A percentile compares a stretch with the other conserved stretches of the same genome.
Conservation (phyloP, 2,329 filamentous ascomycete species). For the Sarocladiaceae sp. region DNA sequence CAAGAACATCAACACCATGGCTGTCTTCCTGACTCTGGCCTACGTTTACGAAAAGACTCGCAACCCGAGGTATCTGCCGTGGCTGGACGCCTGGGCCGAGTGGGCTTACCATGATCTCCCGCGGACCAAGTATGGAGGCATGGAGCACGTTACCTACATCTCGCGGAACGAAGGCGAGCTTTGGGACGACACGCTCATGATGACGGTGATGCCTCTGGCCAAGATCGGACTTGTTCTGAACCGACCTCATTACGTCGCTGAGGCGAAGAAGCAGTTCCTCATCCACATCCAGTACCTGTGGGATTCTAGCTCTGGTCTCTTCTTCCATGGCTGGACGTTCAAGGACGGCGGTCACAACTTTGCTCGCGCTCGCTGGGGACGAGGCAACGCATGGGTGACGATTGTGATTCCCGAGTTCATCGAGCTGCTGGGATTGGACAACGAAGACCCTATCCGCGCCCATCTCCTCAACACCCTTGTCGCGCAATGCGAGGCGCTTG, state of each 20-base stretch:
- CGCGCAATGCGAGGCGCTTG: slow-evolving; percentile 62
- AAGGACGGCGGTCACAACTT: slow-evolving; percentile 59
- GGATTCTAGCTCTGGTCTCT: slow-evolving; percentile 64
- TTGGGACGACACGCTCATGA: slow-evolving; percentile 85
- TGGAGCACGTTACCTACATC: slow-evolving; percentile 71
- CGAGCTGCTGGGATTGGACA: slow-evolving; percentile 59
- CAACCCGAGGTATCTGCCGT: slow-evolving; percentile 64
- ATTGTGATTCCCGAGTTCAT: slow-evolving; percentile 80
- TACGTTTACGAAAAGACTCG: slow-evolving; percentile 70
- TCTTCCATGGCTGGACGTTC: slow-evolving; percentile 80
- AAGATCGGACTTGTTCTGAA: slow-evolving; percentile 70
- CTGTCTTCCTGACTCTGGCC: slow-evolving; percentile 67
- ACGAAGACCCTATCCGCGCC: slow-evolving; percentile 56
- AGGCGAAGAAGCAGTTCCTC: slow-evolving; percentile 72
- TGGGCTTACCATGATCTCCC: slow-evolving; percentile 75
- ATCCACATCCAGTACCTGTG: slow-evolving; percentile 74
- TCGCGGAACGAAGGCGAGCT: slow-evolving; percentile 66
- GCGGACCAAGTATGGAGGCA: slow-evolving; percentile 62
- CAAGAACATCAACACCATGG: slow-evolving; percentile 85
- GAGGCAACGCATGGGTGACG: slow-evolving; percentile 68
- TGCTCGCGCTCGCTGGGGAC: slow-evolving; percentile 50
- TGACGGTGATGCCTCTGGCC: slow-evolving; percentile 74
- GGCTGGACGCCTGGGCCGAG: slow-evolving; percentile 76
- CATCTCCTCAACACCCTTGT: slow-evolving; percentile 58
- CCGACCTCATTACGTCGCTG: slow-evolving; percentile 66